Evolutionary conservation across 495 filamentous ascomycete genomes (phyloP).

Genomic region (Saxophila tyrrhenica): DNA sequence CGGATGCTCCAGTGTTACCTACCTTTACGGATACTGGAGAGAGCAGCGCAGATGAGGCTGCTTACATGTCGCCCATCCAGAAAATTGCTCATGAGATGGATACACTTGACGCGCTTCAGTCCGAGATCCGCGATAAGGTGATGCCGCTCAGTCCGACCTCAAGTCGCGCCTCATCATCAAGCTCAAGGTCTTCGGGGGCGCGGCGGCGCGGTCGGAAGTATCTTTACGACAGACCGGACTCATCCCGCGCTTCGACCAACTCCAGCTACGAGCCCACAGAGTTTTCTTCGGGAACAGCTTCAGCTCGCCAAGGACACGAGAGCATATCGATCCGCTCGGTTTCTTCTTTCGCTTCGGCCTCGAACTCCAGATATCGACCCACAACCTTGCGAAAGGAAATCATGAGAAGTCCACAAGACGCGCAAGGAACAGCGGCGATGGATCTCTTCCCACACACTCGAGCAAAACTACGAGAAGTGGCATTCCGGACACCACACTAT

Average conservation of each 20-base stretch:
- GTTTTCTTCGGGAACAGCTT: conserved; percentile 51
- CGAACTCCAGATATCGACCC: conserved; percentile 37
- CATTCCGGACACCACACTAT: conserved; percentile 56
- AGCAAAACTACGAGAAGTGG: conserved; percentile 64
- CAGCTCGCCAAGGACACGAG: conserved; percentile 39
- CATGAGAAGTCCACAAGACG: conserved; percentile 47
- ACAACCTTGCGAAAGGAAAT: conserved; percentile 78
- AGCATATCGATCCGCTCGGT: conserved; percentile 54
- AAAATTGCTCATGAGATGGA: conserved; percentile 52
- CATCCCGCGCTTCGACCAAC: conserved; percentile 26
- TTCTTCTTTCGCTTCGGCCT: conserved; percentile 51
- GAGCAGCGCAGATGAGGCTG: conserved; percentile 47
- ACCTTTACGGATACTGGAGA: conserved; percentile 43
- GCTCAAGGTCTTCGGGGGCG: conserved; percentile 35
- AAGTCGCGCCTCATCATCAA: conserved; percentile 32
- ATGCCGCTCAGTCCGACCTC: conserved; percentile 33
- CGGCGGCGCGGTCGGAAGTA: conserved; percentile 30
- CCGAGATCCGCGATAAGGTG: conserved; percentile 36
- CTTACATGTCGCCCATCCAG: conserved; percentile 51
- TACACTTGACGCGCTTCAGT: conserved; percentile 44
- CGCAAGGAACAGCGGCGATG: conserved; percentile 39
- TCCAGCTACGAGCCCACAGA: conserved; percentile 47
- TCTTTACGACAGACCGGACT: conserved; percentile 49
- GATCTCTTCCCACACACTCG: conserved; percentile 62
- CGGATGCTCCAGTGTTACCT: conserved; percentile 30